A percentile compares a stretch with the other conserved stretches of the same genome.
Evolutionary conservation across 2,329 filamentous ascomycete species (phyloP).

Genomic region (Pyrenophora tritici-repentis): DNA sequence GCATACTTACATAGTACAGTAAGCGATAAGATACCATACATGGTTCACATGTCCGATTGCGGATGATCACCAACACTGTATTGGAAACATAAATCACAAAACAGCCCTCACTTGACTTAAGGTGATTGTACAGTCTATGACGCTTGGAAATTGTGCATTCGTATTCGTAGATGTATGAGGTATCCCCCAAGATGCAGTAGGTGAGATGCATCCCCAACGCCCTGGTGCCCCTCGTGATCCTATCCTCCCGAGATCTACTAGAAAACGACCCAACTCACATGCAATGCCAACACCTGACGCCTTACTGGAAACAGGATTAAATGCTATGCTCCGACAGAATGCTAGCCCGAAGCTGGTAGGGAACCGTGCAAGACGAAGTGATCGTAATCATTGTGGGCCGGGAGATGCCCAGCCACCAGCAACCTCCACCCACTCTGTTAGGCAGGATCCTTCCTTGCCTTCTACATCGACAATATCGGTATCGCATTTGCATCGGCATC

Average conservation of each 20-base stretch:
- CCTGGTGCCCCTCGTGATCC: slow-evolving; percentile 6
- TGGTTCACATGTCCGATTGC: slow-evolving; percentile 8
- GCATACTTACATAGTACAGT: slow-evolving; percentile 11
- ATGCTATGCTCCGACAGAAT: slow-evolving; percentile 28
- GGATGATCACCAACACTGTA: neutral
- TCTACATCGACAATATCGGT: slow-evolving; percentile 98
- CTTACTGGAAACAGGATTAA: slow-evolving; percentile 22
- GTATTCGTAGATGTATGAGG: slow-evolving; percentile 9
- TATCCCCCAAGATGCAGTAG: slow-evolving; percentile 1
- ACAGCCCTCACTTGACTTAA: neutral
- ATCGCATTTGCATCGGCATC: slow-evolving; percentile 94
- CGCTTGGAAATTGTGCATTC: neutral
- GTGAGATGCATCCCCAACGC: slow-evolving; percentile 15
- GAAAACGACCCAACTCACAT: slow-evolving; percentile 16
- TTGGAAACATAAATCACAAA: neutral
- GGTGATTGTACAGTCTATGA: neutral
- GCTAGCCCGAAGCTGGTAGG: slow-evolving; percentile 24
- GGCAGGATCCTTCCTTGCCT: slow-evolving; percentile 93
- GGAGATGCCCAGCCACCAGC: slow-evolving; percentile 86
- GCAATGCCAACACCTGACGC: slow-evolving; percentile 30
- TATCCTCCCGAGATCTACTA: slow-evolving; percentile 2
- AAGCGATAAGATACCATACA: slow-evolving; percentile 15
- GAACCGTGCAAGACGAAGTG: slow-evolving; percentile 19
- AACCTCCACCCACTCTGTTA: slow-evolving; percentile 96
- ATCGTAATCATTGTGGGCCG: slow-evolving; percentile 17